phyloP scores from a whole-genome alignment of 2,329 filamentous ascomycete genomes.

The Penicillium sp. region DNA sequence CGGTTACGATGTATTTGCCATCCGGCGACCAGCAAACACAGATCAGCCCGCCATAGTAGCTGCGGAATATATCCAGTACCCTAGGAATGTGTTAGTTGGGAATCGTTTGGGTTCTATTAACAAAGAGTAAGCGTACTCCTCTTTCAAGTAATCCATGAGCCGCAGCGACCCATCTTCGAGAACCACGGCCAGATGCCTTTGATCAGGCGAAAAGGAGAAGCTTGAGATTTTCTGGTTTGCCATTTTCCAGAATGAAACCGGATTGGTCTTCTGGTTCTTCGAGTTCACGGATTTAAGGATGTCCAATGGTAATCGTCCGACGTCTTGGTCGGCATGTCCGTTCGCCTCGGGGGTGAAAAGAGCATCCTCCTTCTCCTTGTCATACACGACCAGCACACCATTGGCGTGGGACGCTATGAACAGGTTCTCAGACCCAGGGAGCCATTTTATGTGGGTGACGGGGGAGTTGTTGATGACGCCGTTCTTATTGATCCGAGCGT shows the following conservation, averaged over 20 bases:
- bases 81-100: slow-evolving; percentile 45
- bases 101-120: slow-evolving; percentile 4
- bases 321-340: slow-evolving; percentile 26
- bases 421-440: slow-evolving; percentile 88
- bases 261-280: slow-evolving; percentile 89
- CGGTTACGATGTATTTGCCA: slow-evolving; percentile 90
- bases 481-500: slow-evolving; percentile 94
- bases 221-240: slow-evolving; percentile 88
- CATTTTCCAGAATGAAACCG: slow-evolving; percentile 86
- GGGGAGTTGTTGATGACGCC: slow-evolving; percentile 84
- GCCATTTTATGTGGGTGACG: slow-evolving; percentile 85
- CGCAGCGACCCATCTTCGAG: slow-evolving; percentile 87
- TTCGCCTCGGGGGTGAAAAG: slow-evolving; percentile 67
- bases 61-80: slow-evolving; percentile 80
- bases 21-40: slow-evolving; percentile 98
- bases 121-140: slow-evolving; percentile 62
- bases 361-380: slow-evolving; percentile 93
- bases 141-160: slow-evolving; percentile 86
- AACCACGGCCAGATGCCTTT: slow-evolving; percentile 80
- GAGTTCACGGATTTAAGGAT: slow-evolving; percentile 91
- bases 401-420: slow-evolving; percentile 93
- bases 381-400: slow-evolving; percentile 86
- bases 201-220: slow-evolving; percentile 89
- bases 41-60: slow-evolving; percentile 89
- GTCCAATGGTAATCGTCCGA: slow-evolving; percentile 52